Evolutionary conservation across 768 basidiomycete species (phyloP).

Genomic region (Rhizopogon vesiculosus): DNA sequence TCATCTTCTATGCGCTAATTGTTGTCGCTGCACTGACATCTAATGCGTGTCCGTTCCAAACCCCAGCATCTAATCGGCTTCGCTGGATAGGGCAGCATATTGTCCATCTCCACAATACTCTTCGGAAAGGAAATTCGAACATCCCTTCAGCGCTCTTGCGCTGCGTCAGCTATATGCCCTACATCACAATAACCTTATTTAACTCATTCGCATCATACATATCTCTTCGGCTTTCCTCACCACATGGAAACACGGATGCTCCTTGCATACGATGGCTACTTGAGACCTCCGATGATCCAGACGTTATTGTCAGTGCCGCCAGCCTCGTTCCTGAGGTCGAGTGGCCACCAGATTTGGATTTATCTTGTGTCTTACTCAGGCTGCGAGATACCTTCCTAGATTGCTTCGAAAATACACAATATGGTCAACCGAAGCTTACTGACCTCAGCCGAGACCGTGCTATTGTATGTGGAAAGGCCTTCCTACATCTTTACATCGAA

Average conservation of each 20-base stretch:
- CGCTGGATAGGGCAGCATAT: background rate
- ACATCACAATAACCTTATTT: background rate
- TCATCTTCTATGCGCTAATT: slow-evolving; percentile 13
- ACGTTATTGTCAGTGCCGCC: slow-evolving; percentile 7
- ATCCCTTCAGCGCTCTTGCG: background rate
- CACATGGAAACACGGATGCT: background rate
- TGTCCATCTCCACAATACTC: background rate
- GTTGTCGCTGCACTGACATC: slow-evolving; percentile 10
- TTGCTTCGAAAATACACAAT: slow-evolving; percentile 3
- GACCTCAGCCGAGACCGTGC: background rate
- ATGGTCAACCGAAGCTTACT: background rate
- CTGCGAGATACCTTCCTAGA: slow-evolving; percentile 4
- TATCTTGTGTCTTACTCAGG: slow-evolving; percentile 4
- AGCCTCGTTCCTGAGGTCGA: slow-evolving; percentile 12
- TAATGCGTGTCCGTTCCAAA: slow-evolving; percentile 14
- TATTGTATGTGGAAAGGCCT: slow-evolving; percentile 5
- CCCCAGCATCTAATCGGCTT: slow-evolving; percentile 11
- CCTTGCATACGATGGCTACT: slow-evolving; percentile 6
- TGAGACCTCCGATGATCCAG: slow-evolving; percentile 4
- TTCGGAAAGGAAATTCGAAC: background rate
- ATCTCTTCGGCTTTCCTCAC: background rate
- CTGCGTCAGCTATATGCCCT: background rate
- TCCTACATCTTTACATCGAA: slow-evolving; percentile 1
- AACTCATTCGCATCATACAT: background rate
- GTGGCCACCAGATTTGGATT: slow-evolving; percentile 10